Percentiles rank a stretch among this genome's conserved stretches.
Evolutionary conservation across 176 grass and related monocot genomes (phyloP).

Genomic region (Microstegium vimineum): DNA sequence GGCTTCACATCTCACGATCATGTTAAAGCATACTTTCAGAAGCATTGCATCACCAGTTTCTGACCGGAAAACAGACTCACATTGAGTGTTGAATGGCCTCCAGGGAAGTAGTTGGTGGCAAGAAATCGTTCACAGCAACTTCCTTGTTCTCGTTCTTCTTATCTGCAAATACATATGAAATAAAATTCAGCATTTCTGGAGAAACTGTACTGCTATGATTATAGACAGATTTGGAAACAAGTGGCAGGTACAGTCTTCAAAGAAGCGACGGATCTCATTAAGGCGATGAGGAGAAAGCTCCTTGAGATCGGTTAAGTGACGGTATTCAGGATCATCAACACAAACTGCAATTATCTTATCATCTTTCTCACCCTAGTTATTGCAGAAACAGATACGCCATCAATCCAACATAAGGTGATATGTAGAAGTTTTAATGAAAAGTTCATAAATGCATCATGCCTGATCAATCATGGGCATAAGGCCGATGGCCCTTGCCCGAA

Average conservation of each 20-base stretch:
- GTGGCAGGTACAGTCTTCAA: slow-evolving; percentile 45
- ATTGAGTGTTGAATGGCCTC: slow-evolving; percentile 43
- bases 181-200: not conserved
- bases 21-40: not conserved
- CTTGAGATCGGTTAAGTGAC: slow-evolving; percentile 45
- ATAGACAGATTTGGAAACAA: not conserved
- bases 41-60: not conserved
- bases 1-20: not conserved
- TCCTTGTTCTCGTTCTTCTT: slow-evolving; percentile 62
- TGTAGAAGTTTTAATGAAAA: not conserved
- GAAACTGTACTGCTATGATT: not conserved
- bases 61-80: slow-evolving; percentile 19
- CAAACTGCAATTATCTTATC: slow-evolving; percentile 67
- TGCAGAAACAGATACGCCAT: slow-evolving; percentile 13
- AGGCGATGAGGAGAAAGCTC: slow-evolving; percentile 58
- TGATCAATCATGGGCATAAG: slow-evolving; percentile 74
- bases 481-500: slow-evolving; percentile 53
- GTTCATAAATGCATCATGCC: slow-evolving; percentile 3
- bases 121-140: slow-evolving; percentile 45
- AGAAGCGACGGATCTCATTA: slow-evolving; percentile 60
- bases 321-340: slow-evolving; percentile 52
- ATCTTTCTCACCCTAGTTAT: slow-evolving; percentile 51
- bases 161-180: slow-evolving; percentile 17
- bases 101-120: slow-evolving; percentile 38
- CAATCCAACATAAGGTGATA: not conserved